Base-by-base conservation (phyloP, 768 basidiomycete genomes). In the Termitomyces sp. region DNA sequence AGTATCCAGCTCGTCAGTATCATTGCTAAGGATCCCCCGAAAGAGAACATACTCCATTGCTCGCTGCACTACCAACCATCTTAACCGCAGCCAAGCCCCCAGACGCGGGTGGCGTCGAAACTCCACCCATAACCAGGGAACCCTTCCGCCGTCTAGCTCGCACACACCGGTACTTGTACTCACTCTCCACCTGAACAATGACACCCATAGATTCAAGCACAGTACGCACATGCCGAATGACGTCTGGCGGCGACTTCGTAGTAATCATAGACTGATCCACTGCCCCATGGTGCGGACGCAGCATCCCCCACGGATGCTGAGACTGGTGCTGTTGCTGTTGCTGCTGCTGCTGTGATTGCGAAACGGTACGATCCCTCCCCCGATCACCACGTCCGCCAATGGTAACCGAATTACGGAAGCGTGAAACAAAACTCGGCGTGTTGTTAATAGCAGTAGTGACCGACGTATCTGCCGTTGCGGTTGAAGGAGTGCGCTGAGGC, bases 231-330 rank as follows among this genome's bases (percentile, higher is more conserved):
- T 94, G 91, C 60, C 80, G 83, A 77, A 98, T 92, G 37, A 98
- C 95, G 64, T 92, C 90, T 1, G 87, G 85, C 37, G 96, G 95
- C 9, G 86, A 77, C 22, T 85, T 81, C 3, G 87, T 92, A 36
- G 96, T 97, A 65, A 98, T 83, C 54, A 87, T 95, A 30, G 86
- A 85, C 70, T 89, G 89, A 70, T 98, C 97, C 33, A 98, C 89
- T 2, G 95, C 87, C 61, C 95, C 96, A 65, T 92, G 89, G 68
- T 98, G 96, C 44, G 91, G 83, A 12, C 94, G 85, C 42, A 98
- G 72, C 54, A 79, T 80, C 41, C 81, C 81, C 69, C 71, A 66
- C 62, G 67, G 55, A 20, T 60, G 59, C 27, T 53, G 61, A 1
- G 18, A 7, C 48, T 24, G 69, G 3, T 34, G 37, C 36, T 54